A percentile compares a stretch with the other conserved stretches of the same genome.
These are phyloP conservation scores for Oemleria cerasiformis DNA, from an alignment of 306 rosid species.

Conservation along the genomic window DNA sequence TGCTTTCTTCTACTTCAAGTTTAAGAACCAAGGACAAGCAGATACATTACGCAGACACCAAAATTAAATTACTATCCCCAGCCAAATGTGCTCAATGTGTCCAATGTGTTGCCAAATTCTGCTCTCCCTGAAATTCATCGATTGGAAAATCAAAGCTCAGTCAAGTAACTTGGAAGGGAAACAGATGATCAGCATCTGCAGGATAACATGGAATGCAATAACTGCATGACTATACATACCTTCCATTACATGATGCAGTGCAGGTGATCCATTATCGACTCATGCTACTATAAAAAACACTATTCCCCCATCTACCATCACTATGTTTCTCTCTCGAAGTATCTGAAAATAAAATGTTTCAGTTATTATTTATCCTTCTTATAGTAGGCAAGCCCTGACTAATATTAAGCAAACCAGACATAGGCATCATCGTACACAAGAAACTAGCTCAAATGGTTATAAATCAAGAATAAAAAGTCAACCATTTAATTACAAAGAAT, in stretches of 20 bases:
- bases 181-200: not conserved
- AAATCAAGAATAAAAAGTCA: not conserved
- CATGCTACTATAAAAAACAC: constrained; percentile 71
- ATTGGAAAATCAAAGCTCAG: not conserved
- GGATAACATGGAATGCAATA: too few species aligned
- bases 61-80: not conserved
- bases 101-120: constrained; percentile 20
- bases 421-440: not conserved
- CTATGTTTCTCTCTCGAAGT: constrained; percentile 82
- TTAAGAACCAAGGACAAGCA: not conserved
- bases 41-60: constrained; percentile 8
- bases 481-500: not conserved
- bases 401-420: not conserved
- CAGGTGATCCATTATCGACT: constrained; percentile 17
- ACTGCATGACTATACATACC: not conserved
- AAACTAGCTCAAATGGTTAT: not conserved
- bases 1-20: not conserved
- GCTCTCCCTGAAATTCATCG: constrained; percentile 34
- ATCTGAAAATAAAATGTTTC: constrained; percentile 46
- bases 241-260: not conserved
- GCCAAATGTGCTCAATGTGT: not conserved
- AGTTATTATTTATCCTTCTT: not conserved
- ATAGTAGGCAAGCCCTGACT: not conserved
- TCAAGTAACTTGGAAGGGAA: not conserved
- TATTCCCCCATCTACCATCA: constrained; percentile 65